Evolutionary conservation across 148 eudicot genomes (phyloP).

Genomic region (Polygonum aviculare): DNA sequence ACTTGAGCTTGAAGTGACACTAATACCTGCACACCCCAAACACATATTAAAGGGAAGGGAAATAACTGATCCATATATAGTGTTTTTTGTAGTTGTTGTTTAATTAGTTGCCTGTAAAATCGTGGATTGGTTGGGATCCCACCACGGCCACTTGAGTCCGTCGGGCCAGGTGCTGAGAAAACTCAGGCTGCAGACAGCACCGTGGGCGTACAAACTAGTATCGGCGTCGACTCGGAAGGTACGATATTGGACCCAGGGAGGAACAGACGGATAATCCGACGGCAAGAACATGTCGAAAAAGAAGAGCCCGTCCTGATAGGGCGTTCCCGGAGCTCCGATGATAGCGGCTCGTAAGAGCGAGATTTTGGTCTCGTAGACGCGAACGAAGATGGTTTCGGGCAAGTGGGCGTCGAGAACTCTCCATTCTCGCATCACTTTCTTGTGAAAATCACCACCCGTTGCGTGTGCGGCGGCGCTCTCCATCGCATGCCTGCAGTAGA

Average conservation of each 20-base stretch:
- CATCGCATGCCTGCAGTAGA: no score
- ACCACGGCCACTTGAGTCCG: constrained; percentile 21
- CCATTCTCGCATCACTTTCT: no score
- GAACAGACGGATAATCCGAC: constrained; percentile 42
- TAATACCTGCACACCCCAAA: constrained; percentile 35
- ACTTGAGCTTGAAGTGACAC: constrained; percentile 80
- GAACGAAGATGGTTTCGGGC: constrained; percentile 54
- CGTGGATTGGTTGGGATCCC: constrained; percentile 48
- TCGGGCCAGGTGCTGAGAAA: constrained; percentile 72
- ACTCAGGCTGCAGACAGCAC: constrained; percentile 54
- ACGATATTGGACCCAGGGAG: constrained; percentile 44
- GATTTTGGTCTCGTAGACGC: constrained; percentile 54
- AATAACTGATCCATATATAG: background rate
- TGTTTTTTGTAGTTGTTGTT: no score
- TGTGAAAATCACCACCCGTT: no score
- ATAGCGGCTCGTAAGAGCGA: constrained; percentile 70
- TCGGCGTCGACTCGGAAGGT: constrained; percentile 53
- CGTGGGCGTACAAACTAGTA: constrained; percentile 53
- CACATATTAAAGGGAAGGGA: no score
- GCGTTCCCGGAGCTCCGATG: constrained; percentile 71
- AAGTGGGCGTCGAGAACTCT: constrained; percentile 30
- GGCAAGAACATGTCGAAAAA: constrained; percentile 37
- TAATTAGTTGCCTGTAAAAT: constrained; percentile 40
- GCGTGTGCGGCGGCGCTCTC: no score
- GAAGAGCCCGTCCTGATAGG: constrained; percentile 74